Base-by-base conservation (phyloP, 2,329 filamentous ascomycete genomes). In the Pseudocercospora cruenta region DNA sequence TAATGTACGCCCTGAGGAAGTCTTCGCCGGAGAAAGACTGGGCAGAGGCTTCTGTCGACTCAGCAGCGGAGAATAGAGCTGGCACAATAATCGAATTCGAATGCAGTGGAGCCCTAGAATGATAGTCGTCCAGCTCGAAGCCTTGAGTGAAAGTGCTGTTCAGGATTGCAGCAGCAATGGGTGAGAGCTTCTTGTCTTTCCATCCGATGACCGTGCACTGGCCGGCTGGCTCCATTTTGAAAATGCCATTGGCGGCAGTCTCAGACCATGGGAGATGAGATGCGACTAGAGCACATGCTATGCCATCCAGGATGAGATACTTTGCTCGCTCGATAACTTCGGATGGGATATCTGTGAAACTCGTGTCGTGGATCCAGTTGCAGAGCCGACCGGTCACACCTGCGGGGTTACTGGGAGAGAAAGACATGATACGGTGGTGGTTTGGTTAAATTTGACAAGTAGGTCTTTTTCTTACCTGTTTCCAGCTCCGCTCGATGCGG, bases 191-290 rank as follows among this genome's bases (percentile, higher is more conserved):
- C 36, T 60, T 60, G 47, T 22, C 63, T 51, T 51, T n/a, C 63
- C 58, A 65, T 19, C 63, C 63, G 26, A 65, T 65, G 26, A 65
- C 63, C 1, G 63, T 65, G 47, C 63, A 65, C 28, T 62, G 58
- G 8, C 58, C 63, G 24, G 19, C 49, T 9, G 58, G 63, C 21
- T 65, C 63, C 58, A 62, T 65, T 22, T 65, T 65, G 58, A 65
- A 62, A 8, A 61, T 61, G 16, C 33, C 58, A 10, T 65, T 62
- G 12, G 63, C 63, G 9, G 63, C 63, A 33, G 49, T 55, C 16
- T 65, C 63, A 10, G 63, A 65, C 63, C 63, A 65, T 51, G 63
- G 63, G 9, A 65, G 51, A 58, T 65, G 63, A 58, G 63, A 31
- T 47, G 31, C 63, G 4, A 65, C 63, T 21, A 65, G 36, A 19